Base-by-base conservation (phyloP, 2,329 filamentous ascomycete species). In the Aspergillus japonicus region DNA sequence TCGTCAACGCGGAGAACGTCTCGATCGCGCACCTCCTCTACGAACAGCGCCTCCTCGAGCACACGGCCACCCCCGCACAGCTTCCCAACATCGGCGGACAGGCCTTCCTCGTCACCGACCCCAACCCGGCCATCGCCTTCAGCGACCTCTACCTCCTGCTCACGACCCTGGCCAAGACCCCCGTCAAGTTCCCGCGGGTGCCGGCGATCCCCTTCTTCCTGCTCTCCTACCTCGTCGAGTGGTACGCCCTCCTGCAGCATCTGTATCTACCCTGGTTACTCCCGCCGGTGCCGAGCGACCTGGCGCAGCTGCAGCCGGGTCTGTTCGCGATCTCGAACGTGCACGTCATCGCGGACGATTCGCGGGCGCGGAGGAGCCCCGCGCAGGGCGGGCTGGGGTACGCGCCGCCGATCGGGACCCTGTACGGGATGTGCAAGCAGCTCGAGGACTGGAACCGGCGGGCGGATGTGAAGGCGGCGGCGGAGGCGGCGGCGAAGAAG, bases 21-120 rank as follows among this genome's bases (percentile, higher is more conserved):
- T 81, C 83, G 10, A 71, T 85, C 19, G 82, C 79, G 4, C 83
- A 86, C 64, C 73, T 85, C 4, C 73, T 79, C 24, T 82, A 83
- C 68, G 83, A 85, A 69, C 77, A 78, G 19, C 80, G 80, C 5
- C 76, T 87, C 1, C 63, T 82, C 31, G 71, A 76, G 24, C 71
- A 73, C 19, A 65, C 64, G 12, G 44, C 58, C 21, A 62, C 50
- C 16, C 55, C 58, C 2, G 59, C 61, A 39, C 35, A 42, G 5
- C 61, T 67, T 1, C 71, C 77, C 49, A 63, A 76, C 48, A 71
- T 71, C 16, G 73, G 75, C 48, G 83, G 82, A 29, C 75, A 80
- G 39, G 76, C 82, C 14, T 85, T 82, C 66, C 68, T 78, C 44
- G 76, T 86, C 23, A 83, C 81, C 2, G 83, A 86, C 52, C 75